Base-by-base conservation (phyloP, 208 protist genomes). In the Trypanosoma vivax region DNA sequence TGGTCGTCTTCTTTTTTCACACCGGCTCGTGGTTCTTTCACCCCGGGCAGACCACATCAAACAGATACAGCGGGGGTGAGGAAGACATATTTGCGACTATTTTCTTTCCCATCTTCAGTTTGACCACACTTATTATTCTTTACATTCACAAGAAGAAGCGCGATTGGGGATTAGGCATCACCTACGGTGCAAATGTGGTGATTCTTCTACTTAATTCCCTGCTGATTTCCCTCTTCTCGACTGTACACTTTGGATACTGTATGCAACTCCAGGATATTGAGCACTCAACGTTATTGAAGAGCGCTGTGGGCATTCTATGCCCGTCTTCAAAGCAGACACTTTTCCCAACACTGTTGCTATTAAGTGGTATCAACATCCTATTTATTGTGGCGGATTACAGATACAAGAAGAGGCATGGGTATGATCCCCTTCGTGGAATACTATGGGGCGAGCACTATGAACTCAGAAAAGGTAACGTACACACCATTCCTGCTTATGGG, bases 61-160 rank as follows among this genome's bases (percentile, higher is more conserved):
- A 24, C 7, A 19, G n/a, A 37, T 23, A 5, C 19, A 49, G 2
- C 37, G 42, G 13, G 25, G 18, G 25, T 13, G 67, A 58, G 19
- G 55, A 59, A 13, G 49, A 28, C n/a, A 30, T 34, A 14, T 54
- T 68, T 33, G 61, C 78, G 1, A 55, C 68, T 13, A 29, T 92
- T 5, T 88, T 85, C 39, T 77, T 92, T 27, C 80, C 80, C 1
- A 63, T 79, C 29, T 88, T 85, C 45, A 65, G 60, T 31, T 31
- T 46, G 29, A 64, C 79, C 19, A 75, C 50, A 13, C 30, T 60
- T 7, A 65, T 75, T 9, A 83, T 92, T 34, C 11, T 69, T 4
- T 61, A 83, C 18, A 25, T 78, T 1, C 80, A 92, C 63, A 87
- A 83, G 65, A 66, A 76, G 51, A 87, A 87, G 69, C 70, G 84